These are phyloP conservation scores for Komagataella phaffii DNA, from an alignment of 805 yeast genomes.

Conservation along the genomic window DNA sequence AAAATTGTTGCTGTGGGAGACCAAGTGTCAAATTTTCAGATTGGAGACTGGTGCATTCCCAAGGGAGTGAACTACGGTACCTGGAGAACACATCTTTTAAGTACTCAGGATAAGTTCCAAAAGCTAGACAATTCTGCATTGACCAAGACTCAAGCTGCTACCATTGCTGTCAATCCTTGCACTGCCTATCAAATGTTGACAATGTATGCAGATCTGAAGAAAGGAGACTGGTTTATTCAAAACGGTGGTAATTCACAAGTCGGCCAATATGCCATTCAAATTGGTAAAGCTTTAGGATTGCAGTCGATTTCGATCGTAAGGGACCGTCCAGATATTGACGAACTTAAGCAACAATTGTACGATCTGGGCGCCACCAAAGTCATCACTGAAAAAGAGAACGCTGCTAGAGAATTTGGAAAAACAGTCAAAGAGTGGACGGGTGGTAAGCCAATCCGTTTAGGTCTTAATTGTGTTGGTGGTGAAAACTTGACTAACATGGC, in stretches of 20 bases:
- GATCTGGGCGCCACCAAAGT: conserved; percentile 77
- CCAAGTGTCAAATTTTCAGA: conserved; percentile 27
- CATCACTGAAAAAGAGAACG: conserved; percentile 77
- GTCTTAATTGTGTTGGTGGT: conserved; percentile 91
- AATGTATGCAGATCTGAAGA: conserved; percentile 42
- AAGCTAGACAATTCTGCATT: conserved; percentile 42
- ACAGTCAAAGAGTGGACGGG: conserved; percentile 41
- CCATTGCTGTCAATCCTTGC: conserved; percentile 83
- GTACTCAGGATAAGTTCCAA: conserved; percentile 36
- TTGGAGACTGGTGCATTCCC: conserved; percentile 89
- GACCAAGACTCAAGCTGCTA: conserved; percentile 58
- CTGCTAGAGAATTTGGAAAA: conserved; percentile 50
- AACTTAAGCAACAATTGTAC: conserved; percentile 34
- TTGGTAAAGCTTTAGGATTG: conserved; percentile 64
- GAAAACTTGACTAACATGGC: conserved; percentile 70
- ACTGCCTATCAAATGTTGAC: conserved; percentile 86
- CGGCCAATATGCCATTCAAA: conserved; percentile 82
- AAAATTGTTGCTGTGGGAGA: conserved; percentile 67
- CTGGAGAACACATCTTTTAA: conserved; percentile 75
- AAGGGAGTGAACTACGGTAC: conserved; percentile 72
- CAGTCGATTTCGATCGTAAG: conserved; percentile 83
- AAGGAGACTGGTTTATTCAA: conserved; percentile 87
- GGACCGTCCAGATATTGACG: conserved; percentile 69
- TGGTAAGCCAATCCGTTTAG: conserved; percentile 52
- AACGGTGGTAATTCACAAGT: conserved; percentile 96